Evolutionary conservation across 2,329 filamentous ascomycete species (phyloP).

Genomic region (Neurospora sp.): DNA sequence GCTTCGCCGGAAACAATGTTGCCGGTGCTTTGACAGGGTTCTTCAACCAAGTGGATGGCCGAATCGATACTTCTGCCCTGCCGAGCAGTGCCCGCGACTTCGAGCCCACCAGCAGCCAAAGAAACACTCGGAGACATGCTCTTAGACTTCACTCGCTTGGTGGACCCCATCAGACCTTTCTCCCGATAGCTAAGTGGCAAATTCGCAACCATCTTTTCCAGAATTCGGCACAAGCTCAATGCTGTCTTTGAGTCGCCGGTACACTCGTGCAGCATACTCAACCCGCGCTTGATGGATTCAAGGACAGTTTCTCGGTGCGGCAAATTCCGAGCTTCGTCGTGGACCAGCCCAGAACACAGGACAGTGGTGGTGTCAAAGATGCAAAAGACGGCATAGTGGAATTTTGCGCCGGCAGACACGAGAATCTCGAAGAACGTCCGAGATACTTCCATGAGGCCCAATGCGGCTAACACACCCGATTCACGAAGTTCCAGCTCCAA

Average conservation of each 20-base stretch:
- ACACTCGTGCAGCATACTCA: slow-evolving; percentile 15
- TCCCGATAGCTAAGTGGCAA: slow-evolving; percentile 15
- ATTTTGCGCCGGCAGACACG: slow-evolving; percentile 17
- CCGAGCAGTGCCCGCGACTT: background rate
- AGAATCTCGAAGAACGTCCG: slow-evolving; percentile 19
- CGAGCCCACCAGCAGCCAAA: background rate
- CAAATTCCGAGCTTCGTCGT: slow-evolving; percentile 18
- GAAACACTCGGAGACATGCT: background rate
- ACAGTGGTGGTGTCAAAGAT: slow-evolving; percentile 22
- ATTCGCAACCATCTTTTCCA: slow-evolving; percentile 12
- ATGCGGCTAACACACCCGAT: slow-evolving; percentile 16
- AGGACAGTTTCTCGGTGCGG: slow-evolving; percentile 17
- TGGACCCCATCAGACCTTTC: slow-evolving; percentile 8
- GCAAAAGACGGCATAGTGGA: slow-evolving; percentile 22
- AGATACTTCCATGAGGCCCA: slow-evolving; percentile 16
- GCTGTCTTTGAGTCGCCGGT: slow-evolving; percentile 13
- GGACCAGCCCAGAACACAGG: slow-evolving; percentile 20
- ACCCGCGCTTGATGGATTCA: slow-evolving; percentile 14
- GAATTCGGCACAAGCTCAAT: slow-evolving; percentile 14
- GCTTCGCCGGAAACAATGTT: slow-evolving; percentile 3
- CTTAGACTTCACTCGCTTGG: slow-evolving; percentile 12
- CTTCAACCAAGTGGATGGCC: background rate
- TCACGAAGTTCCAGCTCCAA: slow-evolving; percentile 14
- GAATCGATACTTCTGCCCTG: background rate
- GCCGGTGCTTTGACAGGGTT: background rate